These are phyloP conservation scores for Neoboletus magnificus DNA, from an alignment of 768 basidiomycete genomes.

Conservation along the genomic window DNA sequence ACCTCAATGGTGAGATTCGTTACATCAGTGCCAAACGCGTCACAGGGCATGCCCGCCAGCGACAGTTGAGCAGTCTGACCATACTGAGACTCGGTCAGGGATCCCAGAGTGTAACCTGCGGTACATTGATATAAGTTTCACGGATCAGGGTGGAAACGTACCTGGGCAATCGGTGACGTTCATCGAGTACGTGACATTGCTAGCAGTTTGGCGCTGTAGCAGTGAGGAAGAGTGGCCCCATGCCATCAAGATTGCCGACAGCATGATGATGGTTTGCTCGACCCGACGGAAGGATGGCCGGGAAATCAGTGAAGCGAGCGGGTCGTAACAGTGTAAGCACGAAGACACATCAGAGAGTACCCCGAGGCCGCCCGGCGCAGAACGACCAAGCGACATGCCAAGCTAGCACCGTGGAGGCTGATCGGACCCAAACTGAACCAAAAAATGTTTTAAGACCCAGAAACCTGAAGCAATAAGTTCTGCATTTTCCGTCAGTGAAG, in stretches of 20 bases:
- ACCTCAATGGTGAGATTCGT: conserved; percentile 59
- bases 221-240: conserved; percentile 8
- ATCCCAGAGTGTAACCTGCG: conserved; percentile 53
- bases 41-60: conserved; percentile 55
- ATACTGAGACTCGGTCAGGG: conserved; percentile 39
- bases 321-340: no score
- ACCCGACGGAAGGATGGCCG: neutral
- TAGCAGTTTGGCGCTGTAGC: conserved; percentile 2
- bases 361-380: no score
- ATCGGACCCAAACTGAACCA: no score
- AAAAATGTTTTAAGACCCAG: no score
- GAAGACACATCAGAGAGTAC: no score
- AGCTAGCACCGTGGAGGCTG: no score
- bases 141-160: neutral
- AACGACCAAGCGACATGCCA: no score
- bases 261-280: neutral
- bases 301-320: no score
- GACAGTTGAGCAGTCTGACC: conserved; percentile 55
- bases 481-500: no score
- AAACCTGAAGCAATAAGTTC: no score
- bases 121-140: neutral
- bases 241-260: conserved; percentile 2
- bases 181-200: conserved; percentile 16
- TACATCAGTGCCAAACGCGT: conserved; percentile 64
- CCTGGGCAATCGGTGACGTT: conserved; percentile 35